Base-by-base conservation (phyloP, 2,329 filamentous ascomycete genomes). In the Leptographium lundbergii region DNA sequence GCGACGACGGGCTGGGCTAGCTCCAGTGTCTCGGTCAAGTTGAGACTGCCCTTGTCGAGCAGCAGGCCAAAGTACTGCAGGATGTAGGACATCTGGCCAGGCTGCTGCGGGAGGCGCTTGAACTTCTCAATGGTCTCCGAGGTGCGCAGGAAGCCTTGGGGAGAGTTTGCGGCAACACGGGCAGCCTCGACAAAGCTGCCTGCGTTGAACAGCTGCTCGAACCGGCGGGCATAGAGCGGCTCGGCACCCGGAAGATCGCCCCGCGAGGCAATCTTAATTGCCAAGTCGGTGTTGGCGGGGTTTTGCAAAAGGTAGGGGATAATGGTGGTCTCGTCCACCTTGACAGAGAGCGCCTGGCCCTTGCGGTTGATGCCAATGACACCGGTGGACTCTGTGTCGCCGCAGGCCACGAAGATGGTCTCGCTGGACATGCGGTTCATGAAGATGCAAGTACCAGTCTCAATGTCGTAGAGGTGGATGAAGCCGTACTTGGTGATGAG, bases 351-450 rank as follows among this genome's bases (percentile, higher is more conserved):
- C 54, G 97, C 91, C 74, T 99, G 94, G 63, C 94, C 95, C 77
- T 96, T 96, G 69, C 95, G 87, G 77, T 99, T 99, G 71, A 99
- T 92, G 66, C 90, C 91, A 57, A 99, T 82, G 63, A 99, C 87
- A 67, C 95, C 95, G 53, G 87, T 84, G 22, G 90, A 95, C 25
- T 91, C 86, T 58, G 82, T 81, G 71, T 99, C 94, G 42, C 86
- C 77, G 54, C 89, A 87, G 24, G 91, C 96, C 29, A 92, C 95
- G 77, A 99, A 99, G 71, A 99, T 97, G 29, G 94, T 99, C 71
- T 99, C 94, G 77, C 91, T 96, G 39, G 94, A 99, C 69, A 99
- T 99, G 67, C 95, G 88, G 80, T 99, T 99, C 91, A 99, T 95
- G 82, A 96, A 99, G 70, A 99, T 94, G 71, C 90, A 95, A 14